Percentiles rank a stretch among this genome's conserved stretches.
These are phyloP conservation scores for Pyrenula massariospora DNA, from an alignment of 495 filamentous ascomycete species.

Conservation along the genomic window DNA sequence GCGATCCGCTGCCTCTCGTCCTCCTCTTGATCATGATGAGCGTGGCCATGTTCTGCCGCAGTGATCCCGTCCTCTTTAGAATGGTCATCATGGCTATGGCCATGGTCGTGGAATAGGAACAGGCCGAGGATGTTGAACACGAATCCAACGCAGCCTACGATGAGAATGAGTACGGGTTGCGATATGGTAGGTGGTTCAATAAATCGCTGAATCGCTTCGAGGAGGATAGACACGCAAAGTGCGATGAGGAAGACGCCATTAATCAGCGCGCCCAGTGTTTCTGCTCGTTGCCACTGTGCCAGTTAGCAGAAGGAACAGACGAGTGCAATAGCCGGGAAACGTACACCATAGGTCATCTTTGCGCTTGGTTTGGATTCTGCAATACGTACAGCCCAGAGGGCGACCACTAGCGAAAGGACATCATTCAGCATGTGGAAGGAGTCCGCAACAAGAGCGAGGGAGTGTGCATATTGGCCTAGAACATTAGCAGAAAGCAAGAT, in stretches of 20 bases:
- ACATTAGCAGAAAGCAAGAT: background rate
- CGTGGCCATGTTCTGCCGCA: constrained; percentile 21
- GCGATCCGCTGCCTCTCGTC: constrained; percentile 14
- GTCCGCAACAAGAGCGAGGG: constrained; percentile 87
- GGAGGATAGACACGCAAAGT: constrained; percentile 85
- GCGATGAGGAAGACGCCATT: constrained; percentile 97
- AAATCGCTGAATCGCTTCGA: constrained; percentile 84
- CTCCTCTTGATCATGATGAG: constrained; percentile 7
- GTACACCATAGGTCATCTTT: constrained; percentile 83
- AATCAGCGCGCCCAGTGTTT: constrained; percentile 88
- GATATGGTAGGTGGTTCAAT: constrained; percentile 77
- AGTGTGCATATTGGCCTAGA: constrained; percentile 30
- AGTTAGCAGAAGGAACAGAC: constrained; percentile 59
- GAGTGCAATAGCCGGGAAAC: constrained; percentile 19
- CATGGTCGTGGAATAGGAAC: constrained; percentile 79
- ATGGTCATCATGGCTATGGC: constrained; percentile 23
- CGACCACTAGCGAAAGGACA: constrained; percentile 85
- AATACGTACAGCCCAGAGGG: constrained; percentile 89
- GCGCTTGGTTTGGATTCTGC: constrained; percentile 66
- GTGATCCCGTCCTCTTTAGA: constrained; percentile 26
- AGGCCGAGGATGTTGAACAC: constrained; percentile 83
- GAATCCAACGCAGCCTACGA: constrained; percentile 80
- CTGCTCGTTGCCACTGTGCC: constrained; percentile 85
- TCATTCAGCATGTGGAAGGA: constrained; percentile 99
- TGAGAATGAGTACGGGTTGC: constrained; percentile 73